A percentile compares a stretch with the other conserved stretches of the same genome.
These are phyloP conservation scores for Samsoniella hepiali DNA, from an alignment of 2,329 filamentous ascomycete species.

Conservation along the genomic window DNA sequence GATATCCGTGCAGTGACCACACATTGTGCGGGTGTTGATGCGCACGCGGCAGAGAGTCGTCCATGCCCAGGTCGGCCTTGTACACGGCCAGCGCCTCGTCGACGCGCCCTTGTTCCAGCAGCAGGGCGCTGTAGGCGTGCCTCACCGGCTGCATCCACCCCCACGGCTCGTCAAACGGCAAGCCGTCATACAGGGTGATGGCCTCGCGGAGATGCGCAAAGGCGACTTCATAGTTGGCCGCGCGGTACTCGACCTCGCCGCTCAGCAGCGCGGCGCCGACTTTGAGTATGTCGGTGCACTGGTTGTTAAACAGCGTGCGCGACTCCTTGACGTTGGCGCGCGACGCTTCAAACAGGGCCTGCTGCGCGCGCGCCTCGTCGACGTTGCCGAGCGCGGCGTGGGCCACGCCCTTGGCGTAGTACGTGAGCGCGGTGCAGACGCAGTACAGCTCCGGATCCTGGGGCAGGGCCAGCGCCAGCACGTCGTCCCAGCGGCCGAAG, in stretches of 20 bases:
- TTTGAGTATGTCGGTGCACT: slow-evolving; percentile 53
- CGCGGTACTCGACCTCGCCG: slow-evolving; percentile 70
- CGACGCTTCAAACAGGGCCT: slow-evolving; percentile 49
- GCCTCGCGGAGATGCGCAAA: slow-evolving; percentile 57
- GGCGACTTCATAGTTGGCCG: slow-evolving; percentile 53
- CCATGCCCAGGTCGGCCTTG: slow-evolving; percentile 57
- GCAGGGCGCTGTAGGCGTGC: slow-evolving; percentile 66
- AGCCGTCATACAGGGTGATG: slow-evolving; percentile 56
- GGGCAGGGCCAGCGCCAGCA: slow-evolving; percentile 56
- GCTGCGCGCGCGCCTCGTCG: slow-evolving; percentile 51
- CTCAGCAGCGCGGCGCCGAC: slow-evolving; percentile 67
- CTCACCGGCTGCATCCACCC: slow-evolving; percentile 75
- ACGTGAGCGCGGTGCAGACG: slow-evolving; percentile 63
- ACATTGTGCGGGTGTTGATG: slow-evolving; percentile 69
- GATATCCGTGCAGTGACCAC: slow-evolving; percentile 70
- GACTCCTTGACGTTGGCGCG: slow-evolving; percentile 51
- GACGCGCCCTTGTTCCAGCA: slow-evolving; percentile 62
- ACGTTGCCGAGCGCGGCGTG: slow-evolving; percentile 56
- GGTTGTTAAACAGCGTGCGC: slow-evolving; percentile 49
- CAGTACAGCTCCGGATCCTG: slow-evolving; percentile 60
- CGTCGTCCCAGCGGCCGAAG: slow-evolving; percentile 69
- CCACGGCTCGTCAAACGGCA: slow-evolving; percentile 74
- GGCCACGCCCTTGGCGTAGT: slow-evolving; percentile 68
- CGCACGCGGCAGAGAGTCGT: slow-evolving; percentile 59
- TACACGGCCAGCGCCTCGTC: slow-evolving; percentile 57